phyloP scores from a whole-genome alignment of 805 yeast species.

The Metschnikowia shivogae region DNA sequence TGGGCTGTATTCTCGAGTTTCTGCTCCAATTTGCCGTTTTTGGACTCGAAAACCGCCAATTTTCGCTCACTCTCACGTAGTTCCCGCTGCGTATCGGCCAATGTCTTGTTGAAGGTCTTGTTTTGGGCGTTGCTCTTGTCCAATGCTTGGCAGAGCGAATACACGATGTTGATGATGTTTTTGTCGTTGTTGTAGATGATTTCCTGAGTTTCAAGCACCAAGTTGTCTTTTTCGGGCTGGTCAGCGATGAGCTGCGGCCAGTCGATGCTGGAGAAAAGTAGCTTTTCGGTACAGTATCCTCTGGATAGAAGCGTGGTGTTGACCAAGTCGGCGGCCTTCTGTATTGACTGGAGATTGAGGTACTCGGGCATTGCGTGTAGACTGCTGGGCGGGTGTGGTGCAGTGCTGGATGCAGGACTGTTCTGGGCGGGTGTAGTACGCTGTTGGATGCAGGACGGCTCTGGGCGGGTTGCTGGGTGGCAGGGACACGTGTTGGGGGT shows the following conservation, averaged over 20 bases:
- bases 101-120: slow-evolving; percentile 25
- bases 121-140: slow-evolving; percentile 33
- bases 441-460: too few species aligned
- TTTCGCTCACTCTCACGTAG: slow-evolving; percentile 24
- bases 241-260: slow-evolving; percentile 29
- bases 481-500: too few species aligned
- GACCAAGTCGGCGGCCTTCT: slow-evolving; percentile 34
- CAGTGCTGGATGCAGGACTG: background rate
- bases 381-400: background rate
- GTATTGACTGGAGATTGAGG: slow-evolving; percentile 30
- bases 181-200: slow-evolving; percentile 34
- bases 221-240: slow-evolving; percentile 18
- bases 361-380: slow-evolving; percentile 13
- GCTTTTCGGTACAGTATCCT: slow-evolving; percentile 30
- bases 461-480: too few species aligned
- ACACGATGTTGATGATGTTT: slow-evolving; percentile 34
- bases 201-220: slow-evolving; percentile 24
- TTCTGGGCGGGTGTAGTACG: too few species aligned
- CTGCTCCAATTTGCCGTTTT: slow-evolving; percentile 16
- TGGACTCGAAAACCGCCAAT: slow-evolving; percentile 21
- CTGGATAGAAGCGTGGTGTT: slow-evolving; percentile 32
- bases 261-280: slow-evolving; percentile 33
- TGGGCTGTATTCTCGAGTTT: slow-evolving; percentile 15
- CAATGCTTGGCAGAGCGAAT: slow-evolving; percentile 29
- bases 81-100: slow-evolving; percentile 27